Evolutionary conservation across 2,329 filamentous ascomycete genomes (phyloP).

Genomic region (Lasiodiplodia gonubiensis): DNA sequence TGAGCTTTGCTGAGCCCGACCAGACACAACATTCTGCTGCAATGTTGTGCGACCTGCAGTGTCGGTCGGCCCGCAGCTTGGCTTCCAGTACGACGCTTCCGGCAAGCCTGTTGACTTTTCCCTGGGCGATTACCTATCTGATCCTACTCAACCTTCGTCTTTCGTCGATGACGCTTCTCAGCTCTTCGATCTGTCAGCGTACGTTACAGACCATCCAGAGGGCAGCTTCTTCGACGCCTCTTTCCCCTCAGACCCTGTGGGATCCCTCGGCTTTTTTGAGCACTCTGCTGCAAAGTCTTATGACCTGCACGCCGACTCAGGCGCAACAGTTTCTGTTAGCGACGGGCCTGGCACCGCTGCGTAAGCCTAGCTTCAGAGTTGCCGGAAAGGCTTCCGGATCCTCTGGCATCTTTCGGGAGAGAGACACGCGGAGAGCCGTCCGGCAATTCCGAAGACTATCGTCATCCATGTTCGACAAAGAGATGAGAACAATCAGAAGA

Average conservation of each 20-base stretch:
- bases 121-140: slow-evolving; percentile 47
- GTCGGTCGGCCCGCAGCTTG: slow-evolving; percentile 73
- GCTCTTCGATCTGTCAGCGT: slow-evolving; percentile 47
- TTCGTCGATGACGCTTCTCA: slow-evolving; percentile 38
- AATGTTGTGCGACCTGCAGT: slow-evolving; percentile 99
- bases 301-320: slow-evolving; percentile 53
- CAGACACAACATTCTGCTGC: slow-evolving; percentile 99
- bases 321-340: slow-evolving; percentile 54
- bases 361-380: slow-evolving; percentile 40
- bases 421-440: slow-evolving; percentile 24
- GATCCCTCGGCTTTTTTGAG: slow-evolving; percentile 45
- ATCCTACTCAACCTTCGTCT: slow-evolving; percentile 36
- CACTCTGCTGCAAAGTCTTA: slow-evolving; percentile 49
- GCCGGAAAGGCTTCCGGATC: slow-evolving; percentile 26
- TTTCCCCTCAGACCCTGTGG: slow-evolving; percentile 39
- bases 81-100: slow-evolving; percentile 34
- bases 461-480: slow-evolving; percentile 12
- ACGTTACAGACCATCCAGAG: slow-evolving; percentile 39
- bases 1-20: slow-evolving; percentile 70
- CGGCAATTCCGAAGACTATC: slow-evolving; percentile 25
- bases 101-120: slow-evolving; percentile 34
- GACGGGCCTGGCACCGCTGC: slow-evolving; percentile 54
- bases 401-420: slow-evolving; percentile 20
- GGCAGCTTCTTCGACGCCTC: slow-evolving; percentile 44
- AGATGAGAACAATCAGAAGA: slow-evolving; percentile 12